These are phyloP conservation scores for Dalbergia cochinchinensis DNA, from an alignment of 306 rosid genomes.

Conservation along the genomic window DNA sequence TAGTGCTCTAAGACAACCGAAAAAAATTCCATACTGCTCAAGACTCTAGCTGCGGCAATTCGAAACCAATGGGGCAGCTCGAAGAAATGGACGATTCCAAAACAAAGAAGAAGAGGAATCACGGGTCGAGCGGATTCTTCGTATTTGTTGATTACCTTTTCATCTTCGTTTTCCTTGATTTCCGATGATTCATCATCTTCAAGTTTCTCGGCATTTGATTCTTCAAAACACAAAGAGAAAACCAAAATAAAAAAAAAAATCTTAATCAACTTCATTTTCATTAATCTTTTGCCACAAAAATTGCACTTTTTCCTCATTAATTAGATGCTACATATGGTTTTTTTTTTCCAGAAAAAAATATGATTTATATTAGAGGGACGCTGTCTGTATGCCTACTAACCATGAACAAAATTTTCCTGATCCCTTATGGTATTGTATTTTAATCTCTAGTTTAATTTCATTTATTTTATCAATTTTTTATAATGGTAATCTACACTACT, in stretches of 20 bases:
- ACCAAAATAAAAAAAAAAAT: neutral
- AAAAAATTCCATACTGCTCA: neutral
- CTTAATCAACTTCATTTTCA: slow-evolving; percentile 4
- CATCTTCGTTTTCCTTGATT: slow-evolving; percentile 62
- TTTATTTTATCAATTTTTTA: neutral
- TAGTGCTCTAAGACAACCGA: neutral
- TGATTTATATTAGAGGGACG: too few relatives aligned
- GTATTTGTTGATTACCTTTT: slow-evolving; percentile 81
- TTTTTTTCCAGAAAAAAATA: neutral
- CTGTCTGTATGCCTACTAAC: neutral
- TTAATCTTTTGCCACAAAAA: neutral
- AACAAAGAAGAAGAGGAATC: slow-evolving; percentile 59
- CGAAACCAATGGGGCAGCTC: slow-evolving; percentile 61
- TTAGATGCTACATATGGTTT: slow-evolving; percentile 23
- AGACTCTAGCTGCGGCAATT: slow-evolving; percentile 10
- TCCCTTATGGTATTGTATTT: slow-evolving; percentile 19
- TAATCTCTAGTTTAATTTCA: neutral
- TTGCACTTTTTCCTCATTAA: neutral
- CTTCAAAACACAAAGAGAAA: slow-evolving; percentile 9
- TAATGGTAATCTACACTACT: neutral
- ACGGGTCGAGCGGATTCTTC: slow-evolving; percentile 69
- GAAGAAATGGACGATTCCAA: slow-evolving; percentile 55
- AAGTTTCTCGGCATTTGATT: slow-evolving; percentile 61
- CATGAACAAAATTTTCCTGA: neutral
- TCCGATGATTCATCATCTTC: slow-evolving; percentile 69